Evolutionary conservation across 768 basidiomycete genomes (phyloP), one percentile per base, ranked within the genome.

Genomic region (Mycena metata): DNA sequence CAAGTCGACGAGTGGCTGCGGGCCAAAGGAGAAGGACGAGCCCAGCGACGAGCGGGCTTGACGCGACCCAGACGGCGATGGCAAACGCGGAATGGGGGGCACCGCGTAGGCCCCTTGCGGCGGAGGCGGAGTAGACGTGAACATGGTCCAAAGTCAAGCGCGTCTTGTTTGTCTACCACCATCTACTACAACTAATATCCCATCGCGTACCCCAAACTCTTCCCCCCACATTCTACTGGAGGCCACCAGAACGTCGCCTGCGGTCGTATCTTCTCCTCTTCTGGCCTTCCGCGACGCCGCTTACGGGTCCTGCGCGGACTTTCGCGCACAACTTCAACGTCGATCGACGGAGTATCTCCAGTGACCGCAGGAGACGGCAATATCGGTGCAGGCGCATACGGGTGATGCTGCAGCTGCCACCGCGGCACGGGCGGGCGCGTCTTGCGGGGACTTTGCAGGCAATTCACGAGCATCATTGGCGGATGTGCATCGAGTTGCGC

Each of bases 1-100:
- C 0, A 92, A 90, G 74, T 91, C 88, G 30, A 94, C 85, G 30
- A 95, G 85, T 13, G 88, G 88, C 73, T 92, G 90, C 23, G 94
- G 94, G 33, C 90, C 92, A 73, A 94, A 93, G 0, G 94, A 95
- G 80, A 95, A 94, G 3, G 93, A 92, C 2, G 91, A 90, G 72
- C 90, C 90, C 45, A 94, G 87, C 7, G 93, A 94, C 54, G 84
- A 84, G 60, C 92, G 86, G 64, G 39, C 39, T 11, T 86, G 84
- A 64, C 91, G 87, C 58, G 88, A 88, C 15, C 81, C 77, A n/a
- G 84, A 83, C 1, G 89, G 84, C 2, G 89, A 89, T 16, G 86
- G 83, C 21, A 89, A 73, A 46, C 81, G 85, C 12, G 88, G 86
- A 47, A 87, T 83, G 64, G 81, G 74, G 50, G 84, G 84, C 42